phyloP scores from a whole-genome alignment of 192 early-diverging fungal genomes.

The Podila clonocystis region DNA sequence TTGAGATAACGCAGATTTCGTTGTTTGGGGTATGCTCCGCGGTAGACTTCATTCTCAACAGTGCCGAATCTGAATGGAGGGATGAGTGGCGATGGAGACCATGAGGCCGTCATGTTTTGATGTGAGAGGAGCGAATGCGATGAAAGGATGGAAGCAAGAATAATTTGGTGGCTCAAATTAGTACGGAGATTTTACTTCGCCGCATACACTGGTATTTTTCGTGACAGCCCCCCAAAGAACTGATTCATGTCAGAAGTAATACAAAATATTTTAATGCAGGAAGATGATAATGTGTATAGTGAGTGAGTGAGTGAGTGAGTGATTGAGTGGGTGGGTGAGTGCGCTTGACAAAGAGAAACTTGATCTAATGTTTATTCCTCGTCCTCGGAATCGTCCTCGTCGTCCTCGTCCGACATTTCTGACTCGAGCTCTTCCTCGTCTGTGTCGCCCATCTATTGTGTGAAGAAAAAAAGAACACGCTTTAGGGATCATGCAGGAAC shows the following conservation, averaged over 20 bases:
- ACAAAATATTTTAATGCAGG: too few species aligned
- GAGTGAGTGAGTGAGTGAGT: too few species aligned
- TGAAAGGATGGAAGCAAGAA: neutral
- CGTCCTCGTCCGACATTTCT: slow-evolving; percentile 46
- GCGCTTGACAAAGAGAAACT: neutral
- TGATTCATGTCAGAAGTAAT: too few species aligned
- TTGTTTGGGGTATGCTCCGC: slow-evolving; percentile 90
- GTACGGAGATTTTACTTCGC: too few species aligned
- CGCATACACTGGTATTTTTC: too few species aligned
- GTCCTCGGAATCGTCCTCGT: slow-evolving; percentile 55
- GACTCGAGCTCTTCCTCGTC: slow-evolving; percentile 54
- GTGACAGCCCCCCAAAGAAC: too few species aligned
- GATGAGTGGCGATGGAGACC: slow-evolving; percentile 61
- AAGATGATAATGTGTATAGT: too few species aligned
- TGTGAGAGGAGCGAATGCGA: neutral
- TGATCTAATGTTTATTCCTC: slow-evolving; percentile 24
- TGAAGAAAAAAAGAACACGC: neutral
- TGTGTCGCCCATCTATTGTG: slow-evolving; percentile 7
- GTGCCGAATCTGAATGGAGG: slow-evolving; percentile 88
- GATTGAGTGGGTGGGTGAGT: neutral
- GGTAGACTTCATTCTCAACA: slow-evolving; percentile 85
- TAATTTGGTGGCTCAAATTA: too few species aligned
- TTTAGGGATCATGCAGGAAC: neutral
- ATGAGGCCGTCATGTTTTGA: slow-evolving; percentile 40
- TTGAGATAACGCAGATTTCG: slow-evolving; percentile 89